These are phyloP conservation scores for Geosmithia morbida DNA, from an alignment of 2,329 filamentous ascomycete genomes.

Conservation along the genomic window DNA sequence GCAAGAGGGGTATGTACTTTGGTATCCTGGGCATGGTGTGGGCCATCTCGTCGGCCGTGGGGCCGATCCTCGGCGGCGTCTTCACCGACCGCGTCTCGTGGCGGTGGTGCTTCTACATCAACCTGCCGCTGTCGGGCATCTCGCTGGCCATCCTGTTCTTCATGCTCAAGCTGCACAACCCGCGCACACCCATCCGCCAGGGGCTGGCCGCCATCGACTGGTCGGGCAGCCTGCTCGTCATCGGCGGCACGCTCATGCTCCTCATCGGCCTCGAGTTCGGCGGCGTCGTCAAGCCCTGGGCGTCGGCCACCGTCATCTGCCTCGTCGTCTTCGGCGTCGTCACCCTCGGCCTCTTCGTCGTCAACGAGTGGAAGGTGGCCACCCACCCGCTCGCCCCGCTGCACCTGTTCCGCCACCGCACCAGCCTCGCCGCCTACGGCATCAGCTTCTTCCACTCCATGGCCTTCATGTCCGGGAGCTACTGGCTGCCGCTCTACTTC, in stretches of 20 bases:
- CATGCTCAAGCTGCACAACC: slow-evolving; percentile 54
- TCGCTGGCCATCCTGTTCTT: slow-evolving; percentile 37
- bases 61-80: slow-evolving; percentile 53
- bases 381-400: slow-evolving; percentile 68
- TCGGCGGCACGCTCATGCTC: slow-evolving; percentile 72
- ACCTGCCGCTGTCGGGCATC: slow-evolving; percentile 33
- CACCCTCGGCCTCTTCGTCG: slow-evolving; percentile 48
- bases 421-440: slow-evolving; percentile 50
- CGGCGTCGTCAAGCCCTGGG: slow-evolving; percentile 62
- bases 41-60: slow-evolving; percentile 51
- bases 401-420: slow-evolving; percentile 50
- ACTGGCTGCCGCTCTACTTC: slow-evolving; percentile 78
- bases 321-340: slow-evolving; percentile 60
- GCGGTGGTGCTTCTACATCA: slow-evolving; percentile 60
- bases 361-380: slow-evolving; percentile 61
- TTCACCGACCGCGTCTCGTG: slow-evolving; percentile 51
- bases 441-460: slow-evolving; percentile 61
- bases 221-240: slow-evolving; percentile 41
- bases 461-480: slow-evolving; percentile 63
- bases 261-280: slow-evolving; percentile 78
- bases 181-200: slow-evolving; percentile 44
- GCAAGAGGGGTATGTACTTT: slow-evolving; percentile 35
- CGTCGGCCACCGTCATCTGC: slow-evolving; percentile 59
- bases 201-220: slow-evolving; percentile 51
- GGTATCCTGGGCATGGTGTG: slow-evolving; percentile 40